Evolutionary conservation across 257 asterid species (phyloP).

Genomic region (Solanum clarkiae): DNA sequence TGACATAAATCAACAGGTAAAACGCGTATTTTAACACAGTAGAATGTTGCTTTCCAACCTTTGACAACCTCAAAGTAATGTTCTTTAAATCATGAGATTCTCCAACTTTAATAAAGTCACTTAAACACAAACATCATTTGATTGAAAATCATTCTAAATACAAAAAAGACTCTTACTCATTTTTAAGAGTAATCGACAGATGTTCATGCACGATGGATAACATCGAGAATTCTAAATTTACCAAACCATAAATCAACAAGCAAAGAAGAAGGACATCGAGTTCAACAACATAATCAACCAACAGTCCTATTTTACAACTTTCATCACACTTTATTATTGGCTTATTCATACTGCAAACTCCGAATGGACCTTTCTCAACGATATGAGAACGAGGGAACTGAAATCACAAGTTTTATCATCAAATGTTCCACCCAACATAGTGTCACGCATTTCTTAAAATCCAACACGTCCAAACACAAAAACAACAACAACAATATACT

Average conservation of each 20-base stretch:
- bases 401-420: no score
- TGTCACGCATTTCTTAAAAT: no score
- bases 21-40: not conserved
- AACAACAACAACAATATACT: no score
- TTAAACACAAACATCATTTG: not conserved
- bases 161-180: not conserved
- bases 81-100: not conserved
- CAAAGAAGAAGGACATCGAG: not conserved
- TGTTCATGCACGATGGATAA: not conserved
- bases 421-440: no score
- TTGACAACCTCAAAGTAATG: not conserved
- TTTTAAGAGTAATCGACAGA: not conserved
- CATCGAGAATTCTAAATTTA: not conserved
- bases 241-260: not conserved
- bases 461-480: no score
- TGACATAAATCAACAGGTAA: not conserved
- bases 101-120: not conserved
- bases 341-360: not conserved
- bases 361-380: not conserved
- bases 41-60: not conserved
- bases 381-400: no score
- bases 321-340: not conserved
- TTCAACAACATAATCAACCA: not conserved
- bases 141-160: not conserved
- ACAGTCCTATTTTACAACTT: not conserved